phyloP scores from a whole-genome alignment of 306 rosid species.

The Leucaena leucocephala region DNA sequence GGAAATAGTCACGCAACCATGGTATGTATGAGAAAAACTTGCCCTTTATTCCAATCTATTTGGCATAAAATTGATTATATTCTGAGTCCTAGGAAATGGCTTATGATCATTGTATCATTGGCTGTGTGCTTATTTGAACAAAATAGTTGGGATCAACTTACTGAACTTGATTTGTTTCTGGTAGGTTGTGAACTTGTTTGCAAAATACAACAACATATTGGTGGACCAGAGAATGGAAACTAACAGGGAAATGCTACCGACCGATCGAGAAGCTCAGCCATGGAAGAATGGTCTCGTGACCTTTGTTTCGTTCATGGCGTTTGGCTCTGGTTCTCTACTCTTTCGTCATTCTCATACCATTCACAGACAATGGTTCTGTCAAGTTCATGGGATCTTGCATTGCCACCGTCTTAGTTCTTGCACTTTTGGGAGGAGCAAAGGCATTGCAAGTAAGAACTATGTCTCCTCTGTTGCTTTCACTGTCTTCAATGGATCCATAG shows the following conservation, averaged over 20 bases:
- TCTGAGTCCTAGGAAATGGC: too few species aligned
- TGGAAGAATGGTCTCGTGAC: slow-evolving; percentile 63
- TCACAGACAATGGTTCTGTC: slow-evolving; percentile 45
- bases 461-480: slow-evolving; percentile 45
- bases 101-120: too few species aligned
- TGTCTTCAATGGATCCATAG: slow-evolving; percentile 51
- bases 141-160: neutral
- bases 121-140: too few species aligned
- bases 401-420: slow-evolving; percentile 55
- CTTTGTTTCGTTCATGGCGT: slow-evolving; percentile 51
- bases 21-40: slow-evolving; percentile 34
- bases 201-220: slow-evolving; percentile 57
- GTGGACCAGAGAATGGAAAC: slow-evolving; percentile 63
- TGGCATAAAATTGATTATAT: too few species aligned
- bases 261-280: slow-evolving; percentile 56
- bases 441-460: slow-evolving; percentile 53
- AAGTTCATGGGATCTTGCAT: slow-evolving; percentile 66
- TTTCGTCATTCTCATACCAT: slow-evolving; percentile 63
- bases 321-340: slow-evolving; percentile 62
- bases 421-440: slow-evolving; percentile 57
- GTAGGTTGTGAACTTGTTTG: slow-evolving; percentile 66
- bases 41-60: neutral
- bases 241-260: slow-evolving; percentile 46
- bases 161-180: slow-evolving; percentile 9
- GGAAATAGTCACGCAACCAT: slow-evolving; percentile 49